phyloP scores from a whole-genome alignment of 352 stramenopile species.

The Globisporangium parvum region DNA sequence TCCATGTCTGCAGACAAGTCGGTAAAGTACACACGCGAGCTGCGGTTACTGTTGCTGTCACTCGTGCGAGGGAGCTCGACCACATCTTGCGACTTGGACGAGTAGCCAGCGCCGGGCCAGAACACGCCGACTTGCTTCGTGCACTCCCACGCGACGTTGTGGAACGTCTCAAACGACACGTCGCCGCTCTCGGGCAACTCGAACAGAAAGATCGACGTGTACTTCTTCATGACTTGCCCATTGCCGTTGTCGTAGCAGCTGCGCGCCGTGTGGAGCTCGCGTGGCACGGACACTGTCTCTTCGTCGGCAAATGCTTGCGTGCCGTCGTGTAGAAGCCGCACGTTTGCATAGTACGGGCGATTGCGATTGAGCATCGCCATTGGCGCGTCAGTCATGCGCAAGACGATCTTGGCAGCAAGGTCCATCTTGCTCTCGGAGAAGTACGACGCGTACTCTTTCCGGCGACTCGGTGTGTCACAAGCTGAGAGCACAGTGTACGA shows the following conservation, averaged over 20 bases:
- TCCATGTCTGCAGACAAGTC: constrained; percentile 38
- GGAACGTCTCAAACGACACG: constrained; percentile 34
- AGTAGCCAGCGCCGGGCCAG: constrained; percentile 38
- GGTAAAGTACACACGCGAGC: constrained; percentile 44
- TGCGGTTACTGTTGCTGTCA: neutral
- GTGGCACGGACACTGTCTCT: constrained; percentile 25
- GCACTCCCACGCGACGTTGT: constrained; percentile 33
- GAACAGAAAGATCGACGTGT: constrained; percentile 59
- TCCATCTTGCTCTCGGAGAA: constrained; percentile 61
- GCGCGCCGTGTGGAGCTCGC: constrained; percentile 21
- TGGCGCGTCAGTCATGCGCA: constrained; percentile 41
- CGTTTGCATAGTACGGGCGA: constrained; percentile 29
- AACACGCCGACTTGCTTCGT: constrained; percentile 53
- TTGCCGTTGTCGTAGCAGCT: constrained; percentile 21
- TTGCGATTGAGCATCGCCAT: constrained; percentile 18
- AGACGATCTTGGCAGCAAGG: constrained; percentile 40
- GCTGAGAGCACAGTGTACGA: constrained; percentile 53
- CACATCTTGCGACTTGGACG: constrained; percentile 27
- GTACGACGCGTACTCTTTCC: constrained; percentile 39
- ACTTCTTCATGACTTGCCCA: constrained; percentile 63
- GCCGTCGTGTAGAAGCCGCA: constrained; percentile 49
- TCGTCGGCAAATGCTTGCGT: constrained; percentile 30
- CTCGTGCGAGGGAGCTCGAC: constrained; percentile 10
- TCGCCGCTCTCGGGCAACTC: constrained; percentile 14
- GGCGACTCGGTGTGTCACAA: constrained; percentile 17